Evolutionary conservation across 768 basidiomycete genomes (phyloP).

Genomic region (Amanita molliuscula): DNA sequence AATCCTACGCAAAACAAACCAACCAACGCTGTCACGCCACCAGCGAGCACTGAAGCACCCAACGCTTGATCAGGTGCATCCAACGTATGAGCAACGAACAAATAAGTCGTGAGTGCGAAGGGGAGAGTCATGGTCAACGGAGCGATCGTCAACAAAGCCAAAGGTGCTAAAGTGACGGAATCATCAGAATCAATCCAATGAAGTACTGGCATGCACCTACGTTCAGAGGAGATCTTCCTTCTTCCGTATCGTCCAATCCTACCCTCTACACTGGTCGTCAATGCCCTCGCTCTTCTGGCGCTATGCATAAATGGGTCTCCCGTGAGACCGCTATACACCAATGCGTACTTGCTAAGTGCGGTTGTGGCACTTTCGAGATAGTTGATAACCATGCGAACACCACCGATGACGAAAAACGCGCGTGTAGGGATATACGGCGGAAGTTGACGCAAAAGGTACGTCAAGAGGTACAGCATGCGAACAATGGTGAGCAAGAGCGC

Average conservation of each 20-base stretch:
- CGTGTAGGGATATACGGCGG: conserved; percentile 43
- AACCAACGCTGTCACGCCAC: conserved; percentile 70
- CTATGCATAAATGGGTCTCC: conserved; percentile 59
- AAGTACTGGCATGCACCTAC: conserved; percentile 25
- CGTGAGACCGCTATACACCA: conserved; percentile 68
- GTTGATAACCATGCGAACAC: conserved; percentile 37
- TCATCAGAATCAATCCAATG: conserved; percentile 2
- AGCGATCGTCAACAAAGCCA: conserved; percentile 66
- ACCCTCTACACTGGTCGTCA: conserved; percentile 25
- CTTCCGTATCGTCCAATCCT: conserved; percentile 27
- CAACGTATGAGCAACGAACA: conserved; percentile 82
- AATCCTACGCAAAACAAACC: conserved; percentile 77
- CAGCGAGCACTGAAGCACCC: conserved; percentile 66
- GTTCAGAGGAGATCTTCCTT: conserved; percentile 45
- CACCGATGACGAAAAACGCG: conserved; percentile 32
- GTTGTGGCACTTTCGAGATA: conserved; percentile 46
- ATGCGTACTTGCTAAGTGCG: conserved; percentile 46
- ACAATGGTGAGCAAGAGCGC: conserved; percentile 67
- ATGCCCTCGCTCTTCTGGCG: conserved; percentile 37
- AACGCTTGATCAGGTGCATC: conserved; percentile 62
- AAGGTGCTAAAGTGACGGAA: conserved; percentile 30
- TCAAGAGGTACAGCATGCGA: conserved; percentile 43
- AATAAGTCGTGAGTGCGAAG: conserved; percentile 71
- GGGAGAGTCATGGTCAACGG: conserved; percentile 76
- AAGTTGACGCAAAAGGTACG: conserved; percentile 40